phyloP scores from a whole-genome alignment of 1,284 basidiomycete species.

The Ustilago crameri region DNA sequence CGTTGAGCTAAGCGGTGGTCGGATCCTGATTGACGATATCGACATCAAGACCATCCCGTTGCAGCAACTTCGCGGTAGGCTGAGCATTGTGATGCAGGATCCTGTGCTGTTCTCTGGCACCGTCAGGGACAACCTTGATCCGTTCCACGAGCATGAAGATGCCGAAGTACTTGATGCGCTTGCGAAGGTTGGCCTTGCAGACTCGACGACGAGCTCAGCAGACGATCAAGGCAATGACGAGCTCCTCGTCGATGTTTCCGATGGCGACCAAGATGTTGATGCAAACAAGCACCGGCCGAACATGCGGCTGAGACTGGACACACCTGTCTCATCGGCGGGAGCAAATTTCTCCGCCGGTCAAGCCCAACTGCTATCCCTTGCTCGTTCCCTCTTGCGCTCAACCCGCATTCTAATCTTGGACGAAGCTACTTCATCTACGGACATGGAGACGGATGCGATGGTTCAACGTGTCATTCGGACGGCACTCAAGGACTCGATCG shows the following conservation, averaged over 20 bases:
- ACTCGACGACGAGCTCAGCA: constrained; percentile 53
- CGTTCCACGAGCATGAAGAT: constrained; percentile 84
- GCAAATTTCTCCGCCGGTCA: constrained; percentile 87
- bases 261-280: constrained; percentile 6
- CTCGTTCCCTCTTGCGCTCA: constrained; percentile 77
- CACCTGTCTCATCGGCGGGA: constrained; percentile 80
- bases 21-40: constrained; percentile 61
- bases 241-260: constrained; percentile 69
- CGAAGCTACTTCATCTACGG: constrained; percentile 75
- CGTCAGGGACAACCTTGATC: constrained; percentile 85
- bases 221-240: not conserved
- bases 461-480: constrained; percentile 45
- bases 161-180: constrained; percentile 76
- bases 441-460: constrained; percentile 39
- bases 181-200: constrained; percentile 43
- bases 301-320: constrained; percentile 74
- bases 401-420: constrained; percentile 84
- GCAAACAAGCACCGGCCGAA: constrained; percentile 13
- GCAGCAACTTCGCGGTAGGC: constrained; percentile 65
- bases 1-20: constrained; percentile 50
- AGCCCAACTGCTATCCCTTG: constrained; percentile 82
- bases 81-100: constrained; percentile 72
- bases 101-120: constrained; percentile 88
- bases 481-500: constrained; percentile 68
- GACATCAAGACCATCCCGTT: constrained; percentile 50